These are phyloP conservation scores for Metschnikowia kunwiensis DNA, from an alignment of 805 yeast species.

Conservation along the genomic window DNA sequence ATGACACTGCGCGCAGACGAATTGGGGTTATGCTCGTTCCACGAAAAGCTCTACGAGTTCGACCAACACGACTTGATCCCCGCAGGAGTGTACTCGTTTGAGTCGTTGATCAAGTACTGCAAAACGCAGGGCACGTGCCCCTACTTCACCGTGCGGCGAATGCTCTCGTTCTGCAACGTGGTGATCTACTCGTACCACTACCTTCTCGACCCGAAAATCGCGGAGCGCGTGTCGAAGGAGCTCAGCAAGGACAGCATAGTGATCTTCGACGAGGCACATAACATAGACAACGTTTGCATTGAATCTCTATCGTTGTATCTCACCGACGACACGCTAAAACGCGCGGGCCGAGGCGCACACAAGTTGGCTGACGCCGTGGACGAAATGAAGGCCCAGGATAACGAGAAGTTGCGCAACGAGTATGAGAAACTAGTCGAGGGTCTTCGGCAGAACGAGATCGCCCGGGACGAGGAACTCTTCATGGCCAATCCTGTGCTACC, in stretches of 20 bases:
- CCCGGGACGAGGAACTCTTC: conserved; percentile 58
- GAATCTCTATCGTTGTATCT: conserved; percentile 90
- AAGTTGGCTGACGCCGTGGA: conserved; percentile 78
- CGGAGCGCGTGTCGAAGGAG: conserved; percentile 91
- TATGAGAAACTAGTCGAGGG: conserved; percentile 91
- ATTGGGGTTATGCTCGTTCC: conserved; percentile 68
- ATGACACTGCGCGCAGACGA: conserved; percentile 42
- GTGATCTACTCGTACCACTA: conserved; percentile 96
- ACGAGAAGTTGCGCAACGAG: conserved; percentile 81
- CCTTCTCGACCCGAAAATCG: conserved; percentile 92
- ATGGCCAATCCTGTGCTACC: conserved; percentile 88
- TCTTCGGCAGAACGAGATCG: conserved; percentile 73
- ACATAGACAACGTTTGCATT: conserved; percentile 97
- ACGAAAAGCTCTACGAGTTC: conserved; percentile 80
- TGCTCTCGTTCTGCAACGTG: conserved; percentile 92
- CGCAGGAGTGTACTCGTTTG: conserved; percentile 92
- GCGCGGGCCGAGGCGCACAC: conserved; percentile 85
- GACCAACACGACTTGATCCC: conserved; percentile 91
- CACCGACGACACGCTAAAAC: conserved; percentile 82
- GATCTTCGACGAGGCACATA: conserved; percentile 98
- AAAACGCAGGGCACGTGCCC: conserved; percentile 84
- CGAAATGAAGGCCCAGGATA: conserved; percentile 77
- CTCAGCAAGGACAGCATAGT: conserved; percentile 89
- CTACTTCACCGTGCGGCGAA: conserved; percentile 94
- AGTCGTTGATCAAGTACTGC: conserved; percentile 73